phyloP scores from a whole-genome alignment of 495 filamentous ascomycete species.

The Tuber brumale region DNA sequence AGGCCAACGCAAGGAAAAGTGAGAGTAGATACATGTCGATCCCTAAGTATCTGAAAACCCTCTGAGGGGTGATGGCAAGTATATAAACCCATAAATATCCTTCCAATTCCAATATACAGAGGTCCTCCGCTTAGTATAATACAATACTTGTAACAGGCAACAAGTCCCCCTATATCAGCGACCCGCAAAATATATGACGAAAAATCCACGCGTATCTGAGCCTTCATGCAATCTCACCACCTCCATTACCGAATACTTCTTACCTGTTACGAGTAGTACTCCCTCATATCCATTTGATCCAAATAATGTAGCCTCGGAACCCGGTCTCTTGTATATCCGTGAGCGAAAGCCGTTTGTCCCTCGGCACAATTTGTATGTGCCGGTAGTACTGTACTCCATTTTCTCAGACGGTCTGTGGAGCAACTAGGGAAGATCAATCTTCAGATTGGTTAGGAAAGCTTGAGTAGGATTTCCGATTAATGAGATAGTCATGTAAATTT shows the following conservation, averaged over 20 bases:
- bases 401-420: not conserved
- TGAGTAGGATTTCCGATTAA: not conserved
- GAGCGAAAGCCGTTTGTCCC: not conserved
- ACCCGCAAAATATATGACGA: too few species aligned
- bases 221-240: too few species aligned
- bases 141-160: too few species aligned
- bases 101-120: not conserved
- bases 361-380: not conserved
- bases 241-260: too few species aligned
- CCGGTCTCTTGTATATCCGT: not conserved
- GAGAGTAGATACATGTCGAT: slow-evolving; percentile 16
- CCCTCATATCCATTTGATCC: too few species aligned
- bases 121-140: not conserved
- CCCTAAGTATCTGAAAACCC: not conserved
- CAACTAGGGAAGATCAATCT: not conserved
- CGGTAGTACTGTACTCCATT: not conserved
- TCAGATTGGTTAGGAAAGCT: not conserved
- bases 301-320: not conserved
- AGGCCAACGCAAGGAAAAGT: slow-evolving; percentile 12
- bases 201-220: too few species aligned
- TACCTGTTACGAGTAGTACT: not conserved
- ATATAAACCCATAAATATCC: not conserved
- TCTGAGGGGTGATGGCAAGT: not conserved
- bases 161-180: too few species aligned
- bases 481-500: not conserved